These are phyloP conservation scores for Mycena belliarum DNA, from an alignment of 768 basidiomycete genomes.

Conservation along the genomic window DNA sequence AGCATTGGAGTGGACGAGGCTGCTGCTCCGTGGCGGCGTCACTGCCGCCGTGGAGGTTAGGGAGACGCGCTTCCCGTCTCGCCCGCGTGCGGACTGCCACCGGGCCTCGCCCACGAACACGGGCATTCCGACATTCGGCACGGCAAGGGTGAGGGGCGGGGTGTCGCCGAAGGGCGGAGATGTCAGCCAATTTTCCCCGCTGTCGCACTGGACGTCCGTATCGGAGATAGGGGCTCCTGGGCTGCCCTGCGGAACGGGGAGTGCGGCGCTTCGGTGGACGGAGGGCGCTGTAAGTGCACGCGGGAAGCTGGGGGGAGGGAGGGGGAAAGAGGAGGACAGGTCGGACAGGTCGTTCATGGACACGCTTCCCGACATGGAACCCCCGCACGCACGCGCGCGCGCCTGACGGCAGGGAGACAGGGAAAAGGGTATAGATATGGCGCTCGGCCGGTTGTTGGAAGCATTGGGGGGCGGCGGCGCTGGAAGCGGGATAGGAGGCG, in stretches of 20 bases:
- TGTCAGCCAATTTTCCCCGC: slow-evolving; percentile 38
- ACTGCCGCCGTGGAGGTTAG: not conserved
- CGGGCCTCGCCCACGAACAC: slow-evolving; percentile 33
- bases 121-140: slow-evolving; percentile 41
- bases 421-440: not conserved
- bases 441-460: not conserved
- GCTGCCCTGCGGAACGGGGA: not conserved
- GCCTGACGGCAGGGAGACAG: slow-evolving; percentile 10
- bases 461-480: not conserved
- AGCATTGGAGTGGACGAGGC: not conserved
- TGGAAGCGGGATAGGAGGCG: slow-evolving; percentile 6
- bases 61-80: slow-evolving; percentile 14
- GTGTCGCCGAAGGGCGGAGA: slow-evolving; percentile 34
- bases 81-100: slow-evolving; percentile 9
- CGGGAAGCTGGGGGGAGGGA: slow-evolving; percentile 16
- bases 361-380: not conserved
- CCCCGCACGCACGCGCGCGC: slow-evolving; percentile 6
- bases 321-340: not conserved
- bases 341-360: slow-evolving; percentile 3
- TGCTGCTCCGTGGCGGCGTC: slow-evolving; percentile 12
- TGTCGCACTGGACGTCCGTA: not conserved
- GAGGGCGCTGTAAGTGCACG: slow-evolving; percentile 14
- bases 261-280: slow-evolving; percentile 5
- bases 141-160: slow-evolving; percentile 39
- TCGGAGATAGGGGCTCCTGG: not conserved